phyloP scores from a whole-genome alignment of 2,329 filamentous ascomycete species.

The Cladosporium sp. region DNA sequence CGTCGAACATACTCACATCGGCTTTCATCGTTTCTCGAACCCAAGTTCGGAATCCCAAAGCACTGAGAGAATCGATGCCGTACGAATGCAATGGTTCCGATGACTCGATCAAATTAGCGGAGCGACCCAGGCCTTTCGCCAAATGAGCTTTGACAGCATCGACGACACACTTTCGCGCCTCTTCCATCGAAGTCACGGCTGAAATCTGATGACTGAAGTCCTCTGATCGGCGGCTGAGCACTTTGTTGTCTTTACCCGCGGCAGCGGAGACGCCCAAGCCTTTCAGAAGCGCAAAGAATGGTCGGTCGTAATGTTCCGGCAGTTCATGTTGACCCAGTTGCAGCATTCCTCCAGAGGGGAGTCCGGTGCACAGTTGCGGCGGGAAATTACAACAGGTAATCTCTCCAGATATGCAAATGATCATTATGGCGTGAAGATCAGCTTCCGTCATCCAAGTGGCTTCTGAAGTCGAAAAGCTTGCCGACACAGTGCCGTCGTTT shows the following conservation, averaged over 20 bases:
- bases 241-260: not conserved
- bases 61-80: constrained; percentile 32
- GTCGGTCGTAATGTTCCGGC: not conserved
- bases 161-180: not conserved
- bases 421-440: not conserved
- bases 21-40: not conserved
- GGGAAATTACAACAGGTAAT: not conserved
- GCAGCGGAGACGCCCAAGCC: not conserved
- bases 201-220: not conserved
- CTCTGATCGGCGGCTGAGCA: not conserved
- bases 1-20: constrained; percentile 2
- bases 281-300: not conserved
- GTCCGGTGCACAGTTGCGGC: not conserved
- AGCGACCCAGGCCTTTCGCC: not conserved
- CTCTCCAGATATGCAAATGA: not conserved
- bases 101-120: constrained; percentile 8
- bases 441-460: not conserved
- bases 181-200: not conserved
- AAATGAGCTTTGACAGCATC: not conserved
- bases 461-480: not conserved
- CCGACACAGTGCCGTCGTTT: not conserved
- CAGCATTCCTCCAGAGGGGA: not conserved
- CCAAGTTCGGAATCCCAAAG: constrained; percentile 22
- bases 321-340: not conserved
- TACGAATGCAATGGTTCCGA: constrained; percentile 2